Conservation (phyloP, 306 rosid genomes). For the Notholithocarpus densiflorus region DNA sequence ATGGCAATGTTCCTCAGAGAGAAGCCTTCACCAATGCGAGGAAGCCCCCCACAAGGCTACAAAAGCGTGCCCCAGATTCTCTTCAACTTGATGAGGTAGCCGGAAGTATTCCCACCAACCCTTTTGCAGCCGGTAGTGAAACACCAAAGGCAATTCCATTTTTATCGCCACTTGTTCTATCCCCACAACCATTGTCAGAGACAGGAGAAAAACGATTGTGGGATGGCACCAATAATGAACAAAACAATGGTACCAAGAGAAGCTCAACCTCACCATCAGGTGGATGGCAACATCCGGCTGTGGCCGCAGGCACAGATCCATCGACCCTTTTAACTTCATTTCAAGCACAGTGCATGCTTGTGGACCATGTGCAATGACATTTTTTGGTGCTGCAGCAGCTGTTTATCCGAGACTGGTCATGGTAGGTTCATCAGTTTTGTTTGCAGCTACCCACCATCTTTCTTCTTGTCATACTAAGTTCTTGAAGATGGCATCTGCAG, state of each 20-base stretch:
- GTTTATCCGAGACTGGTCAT: neutral
- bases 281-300: slow-evolving; percentile 65
- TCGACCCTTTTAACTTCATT: slow-evolving; percentile 46
- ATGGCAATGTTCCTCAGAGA: neutral
- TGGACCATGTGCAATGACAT: slow-evolving; percentile 41
- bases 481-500: neutral
- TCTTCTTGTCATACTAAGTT: neutral
- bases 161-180: slow-evolving; percentile 53
- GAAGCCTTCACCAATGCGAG: slow-evolving; percentile 9
- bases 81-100: slow-evolving; percentile 45
- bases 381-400: neutral
- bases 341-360: slow-evolving; percentile 52
- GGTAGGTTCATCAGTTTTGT: neutral
- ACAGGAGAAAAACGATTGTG: neutral
- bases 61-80: slow-evolving; percentile 55
- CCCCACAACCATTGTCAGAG: slow-evolving; percentile 43
- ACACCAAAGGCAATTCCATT: slow-evolving; percentile 62
- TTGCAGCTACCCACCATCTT: neutral
- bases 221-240: neutral
- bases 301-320: slow-evolving; percentile 37
- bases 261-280: slow-evolving; percentile 7
- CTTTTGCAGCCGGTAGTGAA: slow-evolving; percentile 6
- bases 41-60: slow-evolving; percentile 54
- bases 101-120: slow-evolving; percentile 7
- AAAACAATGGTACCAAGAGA: neutral